Evolutionary conservation across 202 grass and related monocot species (phyloP).

Genomic region (Panicum virgatum): DNA sequence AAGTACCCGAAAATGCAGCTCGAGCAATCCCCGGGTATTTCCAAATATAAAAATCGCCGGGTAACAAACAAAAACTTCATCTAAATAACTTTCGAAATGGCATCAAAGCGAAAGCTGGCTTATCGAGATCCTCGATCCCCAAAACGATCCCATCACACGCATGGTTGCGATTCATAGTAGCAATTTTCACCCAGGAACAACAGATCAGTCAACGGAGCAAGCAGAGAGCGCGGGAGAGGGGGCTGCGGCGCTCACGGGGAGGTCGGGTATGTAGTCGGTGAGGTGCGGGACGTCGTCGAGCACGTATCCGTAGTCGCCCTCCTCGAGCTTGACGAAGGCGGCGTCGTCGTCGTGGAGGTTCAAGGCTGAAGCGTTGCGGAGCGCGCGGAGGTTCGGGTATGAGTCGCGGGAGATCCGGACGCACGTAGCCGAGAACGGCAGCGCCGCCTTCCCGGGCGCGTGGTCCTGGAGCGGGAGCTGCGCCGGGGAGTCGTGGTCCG

Average conservation of each 20-base stretch:
- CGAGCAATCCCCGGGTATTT: not conserved
- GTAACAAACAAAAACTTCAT: not conserved
- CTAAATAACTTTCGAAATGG: not conserved
- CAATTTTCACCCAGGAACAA: not conserved
- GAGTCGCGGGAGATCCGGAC: conserved; percentile 73
- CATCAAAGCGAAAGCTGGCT: not conserved
- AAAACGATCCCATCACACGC: conserved; percentile 18
- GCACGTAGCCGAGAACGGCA: conserved; percentile 74
- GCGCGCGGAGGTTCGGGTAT: conserved; percentile 62
- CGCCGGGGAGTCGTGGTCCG: conserved; percentile 47
- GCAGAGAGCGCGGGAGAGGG: not conserved
- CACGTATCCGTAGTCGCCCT: conserved; percentile 80
- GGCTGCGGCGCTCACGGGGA: conserved; percentile 54
- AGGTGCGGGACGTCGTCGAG: conserved; percentile 94
- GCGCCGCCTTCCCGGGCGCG: conserved; percentile 9
- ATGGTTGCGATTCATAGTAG: not conserved
- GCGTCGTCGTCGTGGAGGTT: conserved; percentile 39
- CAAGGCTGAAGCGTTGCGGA: conserved; percentile 34
- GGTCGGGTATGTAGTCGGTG: conserved; percentile 79
- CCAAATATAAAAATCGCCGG: not conserved
- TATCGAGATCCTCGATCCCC: not conserved
- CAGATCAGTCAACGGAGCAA: conserved; percentile 18
- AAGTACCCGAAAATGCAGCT: conserved; percentile 17
- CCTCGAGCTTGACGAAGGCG: conserved; percentile 46
- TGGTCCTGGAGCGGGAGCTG: conserved; percentile 8